Conservation (phyloP, 2,329 filamentous ascomycete species). For the Cladosporium sp. region DNA sequence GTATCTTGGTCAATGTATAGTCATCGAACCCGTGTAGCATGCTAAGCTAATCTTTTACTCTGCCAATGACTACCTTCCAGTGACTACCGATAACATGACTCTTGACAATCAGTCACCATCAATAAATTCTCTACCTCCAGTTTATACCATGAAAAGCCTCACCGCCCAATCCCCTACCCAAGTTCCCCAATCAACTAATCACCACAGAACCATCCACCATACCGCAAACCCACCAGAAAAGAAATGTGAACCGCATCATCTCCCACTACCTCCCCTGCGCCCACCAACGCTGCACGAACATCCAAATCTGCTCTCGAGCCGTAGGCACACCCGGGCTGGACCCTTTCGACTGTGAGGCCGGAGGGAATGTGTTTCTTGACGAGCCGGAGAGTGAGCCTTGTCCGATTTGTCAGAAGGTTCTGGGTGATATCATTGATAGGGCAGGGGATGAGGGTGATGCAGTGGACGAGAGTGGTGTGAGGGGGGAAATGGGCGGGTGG, state of each 20-base stretch:
- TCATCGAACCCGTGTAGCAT: too few relatives aligned
- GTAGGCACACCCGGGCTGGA: neutral
- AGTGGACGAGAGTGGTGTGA: too few relatives aligned
- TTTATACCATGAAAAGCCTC: neutral
- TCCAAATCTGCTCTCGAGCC: neutral
- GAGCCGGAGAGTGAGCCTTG: neutral
- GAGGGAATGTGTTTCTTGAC: neutral
- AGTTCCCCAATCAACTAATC: neutral
- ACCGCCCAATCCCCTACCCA: neutral
- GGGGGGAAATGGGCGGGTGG: neutral
- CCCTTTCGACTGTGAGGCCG: neutral
- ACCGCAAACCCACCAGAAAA: neutral
- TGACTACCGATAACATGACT: too few relatives aligned
- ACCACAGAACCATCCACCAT: neutral
- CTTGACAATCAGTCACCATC: too few relatives aligned
- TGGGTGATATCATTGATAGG: neutral
- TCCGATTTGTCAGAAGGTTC: neutral
- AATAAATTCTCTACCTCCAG: neutral
- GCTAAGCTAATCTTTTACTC: too few relatives aligned
- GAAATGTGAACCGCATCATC: conserved; percentile 2
- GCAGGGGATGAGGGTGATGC: too few relatives aligned
- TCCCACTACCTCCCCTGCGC: conserved; percentile 2
- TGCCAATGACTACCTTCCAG: too few relatives aligned
- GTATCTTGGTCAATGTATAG: conserved; percentile 5
- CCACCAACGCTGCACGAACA: conserved; percentile 6